Conservation (phyloP, 2,329 filamentous ascomycete genomes). For the Claviceps cyperi region DNA sequence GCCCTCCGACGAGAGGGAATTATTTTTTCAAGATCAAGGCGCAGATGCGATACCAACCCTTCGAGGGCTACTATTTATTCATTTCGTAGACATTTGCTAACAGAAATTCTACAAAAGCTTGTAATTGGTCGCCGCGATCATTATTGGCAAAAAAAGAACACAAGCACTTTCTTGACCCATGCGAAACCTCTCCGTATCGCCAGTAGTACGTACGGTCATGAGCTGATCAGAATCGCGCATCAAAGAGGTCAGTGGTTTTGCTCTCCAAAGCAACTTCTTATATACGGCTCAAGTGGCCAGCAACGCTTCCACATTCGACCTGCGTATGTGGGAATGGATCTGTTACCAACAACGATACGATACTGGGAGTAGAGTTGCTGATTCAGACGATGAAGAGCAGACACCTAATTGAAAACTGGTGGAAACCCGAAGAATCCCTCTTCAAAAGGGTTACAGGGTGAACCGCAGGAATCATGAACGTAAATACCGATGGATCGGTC, state of each 20-base stretch:
- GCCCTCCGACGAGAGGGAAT: background rate
- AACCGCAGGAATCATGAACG: slow-evolving; percentile 18
- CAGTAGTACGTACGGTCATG: background rate
- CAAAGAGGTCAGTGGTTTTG: background rate
- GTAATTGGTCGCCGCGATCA: background rate
- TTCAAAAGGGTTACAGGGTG: background rate
- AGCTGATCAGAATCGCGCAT: background rate
- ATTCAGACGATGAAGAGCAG: background rate
- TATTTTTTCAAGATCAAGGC: background rate
- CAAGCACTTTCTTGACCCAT: background rate
- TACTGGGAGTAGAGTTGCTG: background rate
- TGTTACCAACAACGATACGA: background rate
- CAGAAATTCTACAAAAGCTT: background rate
- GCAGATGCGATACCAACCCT: background rate
- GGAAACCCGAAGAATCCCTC: no score
- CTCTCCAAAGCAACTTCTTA: background rate
- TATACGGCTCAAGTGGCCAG: background rate
- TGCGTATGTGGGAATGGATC: background rate
- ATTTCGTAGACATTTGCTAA: background rate
- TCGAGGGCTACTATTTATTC: no score
- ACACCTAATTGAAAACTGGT: background rate
- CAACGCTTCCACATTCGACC: background rate
- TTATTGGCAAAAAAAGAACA: background rate
- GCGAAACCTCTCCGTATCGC: background rate
- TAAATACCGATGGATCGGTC: slow-evolving; percentile 16